Evolutionary conservation across 2,329 filamentous ascomycete genomes (phyloP).

Genomic region (Nannizziopsis arthrosporioides): DNA sequence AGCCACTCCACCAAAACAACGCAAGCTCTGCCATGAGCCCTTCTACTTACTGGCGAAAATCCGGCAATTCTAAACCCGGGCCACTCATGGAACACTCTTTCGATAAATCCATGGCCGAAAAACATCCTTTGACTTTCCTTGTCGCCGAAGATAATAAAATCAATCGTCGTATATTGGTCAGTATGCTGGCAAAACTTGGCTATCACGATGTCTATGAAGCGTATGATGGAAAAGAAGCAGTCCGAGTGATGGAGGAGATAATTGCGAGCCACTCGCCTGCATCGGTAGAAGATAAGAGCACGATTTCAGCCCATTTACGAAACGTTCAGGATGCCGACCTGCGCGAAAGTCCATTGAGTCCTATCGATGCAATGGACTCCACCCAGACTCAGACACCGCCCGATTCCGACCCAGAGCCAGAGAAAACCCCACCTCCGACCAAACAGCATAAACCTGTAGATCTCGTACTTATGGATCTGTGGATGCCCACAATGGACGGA

Average conservation of each 20-base stretch:
- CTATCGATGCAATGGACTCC: background rate
- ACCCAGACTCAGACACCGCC: constrained; percentile 4
- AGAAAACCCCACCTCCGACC: constrained; percentile 1
- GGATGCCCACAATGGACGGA: constrained; percentile 65
- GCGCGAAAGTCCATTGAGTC: background rate
- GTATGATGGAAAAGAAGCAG: constrained; percentile 56
- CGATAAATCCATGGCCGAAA: constrained; percentile 42
- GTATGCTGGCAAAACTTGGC: constrained; percentile 55
- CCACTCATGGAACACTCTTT: background rate
- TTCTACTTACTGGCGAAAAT: background rate
- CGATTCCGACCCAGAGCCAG: constrained; percentile 4
- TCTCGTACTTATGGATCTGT: constrained; percentile 61
- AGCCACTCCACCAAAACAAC: background rate
- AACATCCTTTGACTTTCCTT: constrained; percentile 54
- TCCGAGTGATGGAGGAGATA: constrained; percentile 46
- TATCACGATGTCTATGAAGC: constrained; percentile 54
- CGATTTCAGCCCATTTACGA: background rate
- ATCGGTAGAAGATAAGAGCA: background rate
- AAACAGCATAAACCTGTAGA: constrained; percentile 39
- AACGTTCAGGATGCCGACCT: constrained; percentile 1
- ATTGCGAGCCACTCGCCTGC: constrained; percentile 17
- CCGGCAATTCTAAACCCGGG: constrained; percentile 1
- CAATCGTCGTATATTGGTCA: constrained; percentile 55
- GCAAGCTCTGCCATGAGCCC: background rate
- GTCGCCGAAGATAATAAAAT: constrained; percentile 64